Evolutionary conservation across 495 filamentous ascomycete genomes (phyloP).

Genomic region (Penicillium antarcticum): DNA sequence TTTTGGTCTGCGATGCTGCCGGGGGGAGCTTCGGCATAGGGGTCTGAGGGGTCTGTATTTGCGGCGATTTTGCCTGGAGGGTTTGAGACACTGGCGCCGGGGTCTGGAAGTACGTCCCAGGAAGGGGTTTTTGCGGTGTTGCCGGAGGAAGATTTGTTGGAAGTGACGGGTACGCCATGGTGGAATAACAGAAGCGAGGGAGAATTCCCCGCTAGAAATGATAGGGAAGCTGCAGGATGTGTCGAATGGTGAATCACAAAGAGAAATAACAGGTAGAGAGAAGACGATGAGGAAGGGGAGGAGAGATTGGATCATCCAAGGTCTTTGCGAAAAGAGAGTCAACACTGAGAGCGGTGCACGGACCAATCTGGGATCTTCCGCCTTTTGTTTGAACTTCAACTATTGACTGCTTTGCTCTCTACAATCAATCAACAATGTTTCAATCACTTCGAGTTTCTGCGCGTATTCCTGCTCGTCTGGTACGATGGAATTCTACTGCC

Average conservation of each 20-base stretch:
- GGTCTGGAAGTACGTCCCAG: constrained; percentile 72
- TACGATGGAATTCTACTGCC: constrained; percentile 42
- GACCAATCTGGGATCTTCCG: constrained; percentile 25
- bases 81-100: constrained; percentile 48
- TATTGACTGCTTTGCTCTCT: neutral
- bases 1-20: constrained; percentile 32
- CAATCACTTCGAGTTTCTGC: constrained; percentile 21
- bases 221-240: constrained; percentile 19
- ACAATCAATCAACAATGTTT: constrained; percentile 26
- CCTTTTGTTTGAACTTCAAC: constrained; percentile 12
- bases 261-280: constrained; percentile 6
- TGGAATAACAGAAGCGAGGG: constrained; percentile 19
- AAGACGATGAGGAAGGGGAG: constrained; percentile 10
- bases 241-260: constrained; percentile 7
- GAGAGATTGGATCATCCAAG: constrained; percentile 19
- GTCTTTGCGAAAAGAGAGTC: constrained; percentile 27
- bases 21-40: constrained; percentile 38
- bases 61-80: constrained; percentile 19
- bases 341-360: constrained; percentile 25
- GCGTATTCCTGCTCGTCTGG: constrained; percentile 24
- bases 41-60: constrained; percentile 20
- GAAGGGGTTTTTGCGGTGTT: constrained; percentile 64
- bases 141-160: constrained; percentile 31
- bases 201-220: constrained; percentile 31
- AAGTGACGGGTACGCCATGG: constrained; percentile 59